Conservation (phyloP, 352 stramenopile species). For the Phytophthora ramorum region DNA sequence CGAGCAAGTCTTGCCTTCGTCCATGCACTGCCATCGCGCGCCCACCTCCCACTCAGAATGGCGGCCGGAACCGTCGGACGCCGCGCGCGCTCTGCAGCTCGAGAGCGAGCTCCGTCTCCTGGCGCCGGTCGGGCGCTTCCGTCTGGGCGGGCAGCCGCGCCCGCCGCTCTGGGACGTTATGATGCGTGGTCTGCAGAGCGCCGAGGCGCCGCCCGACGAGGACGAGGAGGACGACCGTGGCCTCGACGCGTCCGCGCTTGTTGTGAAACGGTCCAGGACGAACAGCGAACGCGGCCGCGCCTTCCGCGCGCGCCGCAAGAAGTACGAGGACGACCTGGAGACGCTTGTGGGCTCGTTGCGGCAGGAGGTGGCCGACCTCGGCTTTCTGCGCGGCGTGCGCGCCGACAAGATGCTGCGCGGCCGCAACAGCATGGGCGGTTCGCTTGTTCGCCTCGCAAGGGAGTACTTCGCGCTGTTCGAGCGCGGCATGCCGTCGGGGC, state of each 20-base stretch:
- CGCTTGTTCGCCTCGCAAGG: conserved; percentile 45
- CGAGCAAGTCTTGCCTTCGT: not conserved
- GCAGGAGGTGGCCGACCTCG: conserved; percentile 54
- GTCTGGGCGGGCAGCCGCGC: conserved; percentile 8
- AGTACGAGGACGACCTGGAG: conserved; percentile 51
- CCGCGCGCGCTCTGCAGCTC: conserved; percentile 7
- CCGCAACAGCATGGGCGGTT: conserved; percentile 43
- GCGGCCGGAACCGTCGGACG: not conserved
- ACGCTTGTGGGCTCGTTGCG: conserved; percentile 47
- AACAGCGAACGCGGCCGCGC: conserved; percentile 72
- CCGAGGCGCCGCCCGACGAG: not conserved
- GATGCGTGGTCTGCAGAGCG: conserved; percentile 19
- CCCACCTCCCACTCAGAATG: not conserved
- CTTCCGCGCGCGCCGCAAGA: conserved; percentile 62
- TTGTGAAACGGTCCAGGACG: conserved; percentile 50
- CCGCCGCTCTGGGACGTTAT: conserved; percentile 32
- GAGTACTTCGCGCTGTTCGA: conserved; percentile 68
- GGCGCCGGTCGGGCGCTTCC: conserved; percentile 5
- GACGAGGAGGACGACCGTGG: conserved; percentile 7
- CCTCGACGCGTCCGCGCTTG: not conserved
- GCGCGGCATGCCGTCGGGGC: conserved; percentile 40
- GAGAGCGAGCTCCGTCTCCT: conserved; percentile 11
- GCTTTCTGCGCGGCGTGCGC: conserved; percentile 48
- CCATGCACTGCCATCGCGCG: conserved; percentile 12
- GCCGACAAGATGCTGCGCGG: conserved; percentile 45